Conservation (phyloP, 371 early-diverging fungal species). For the Smittium mucronatum region DNA sequence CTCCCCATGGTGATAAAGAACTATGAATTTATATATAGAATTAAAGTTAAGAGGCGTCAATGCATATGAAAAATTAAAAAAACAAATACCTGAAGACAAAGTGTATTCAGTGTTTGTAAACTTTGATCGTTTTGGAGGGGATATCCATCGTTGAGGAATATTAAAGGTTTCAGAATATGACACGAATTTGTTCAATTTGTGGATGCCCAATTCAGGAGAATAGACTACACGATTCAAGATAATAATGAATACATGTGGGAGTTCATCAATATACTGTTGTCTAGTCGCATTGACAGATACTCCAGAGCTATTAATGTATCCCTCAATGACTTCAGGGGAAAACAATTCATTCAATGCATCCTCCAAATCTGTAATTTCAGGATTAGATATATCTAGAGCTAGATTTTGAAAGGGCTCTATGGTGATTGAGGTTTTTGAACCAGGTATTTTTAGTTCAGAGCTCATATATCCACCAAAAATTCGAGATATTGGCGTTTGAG, state of each 20-base stretch:
- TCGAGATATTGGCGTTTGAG: constrained; percentile 52
- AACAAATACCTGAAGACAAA: not conserved
- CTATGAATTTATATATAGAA: constrained; percentile 18
- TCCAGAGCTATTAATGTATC: constrained; percentile 37
- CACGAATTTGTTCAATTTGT: constrained; percentile 72
- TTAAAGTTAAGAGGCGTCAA: constrained; percentile 14
- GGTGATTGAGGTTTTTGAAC: constrained; percentile 61
- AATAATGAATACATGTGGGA: constrained; percentile 88
- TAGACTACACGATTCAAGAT: constrained; percentile 90
- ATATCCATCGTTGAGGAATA: constrained; percentile 34
- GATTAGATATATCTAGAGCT: constrained; percentile 66
- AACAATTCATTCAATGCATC: constrained; percentile 73
- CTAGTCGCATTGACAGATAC: constrained; percentile 63
- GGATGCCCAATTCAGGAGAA: constrained; percentile 54
- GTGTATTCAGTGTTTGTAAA: not conserved
- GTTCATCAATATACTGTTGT: constrained; percentile 59
- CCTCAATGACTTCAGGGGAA: constrained; percentile 59
- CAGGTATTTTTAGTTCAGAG: constrained; percentile 59
- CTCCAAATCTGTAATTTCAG: constrained; percentile 54
- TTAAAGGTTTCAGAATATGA: constrained; percentile 50
- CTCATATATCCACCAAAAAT: constrained; percentile 78
- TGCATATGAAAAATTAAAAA: not conserved
- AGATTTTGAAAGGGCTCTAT: constrained; percentile 79
- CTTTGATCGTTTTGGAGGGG: constrained; percentile 8
- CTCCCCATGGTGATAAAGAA: constrained; percentile 91